Conservation (phyloP, 345 rosid genomes). For the Reutealis trisperma region DNA sequence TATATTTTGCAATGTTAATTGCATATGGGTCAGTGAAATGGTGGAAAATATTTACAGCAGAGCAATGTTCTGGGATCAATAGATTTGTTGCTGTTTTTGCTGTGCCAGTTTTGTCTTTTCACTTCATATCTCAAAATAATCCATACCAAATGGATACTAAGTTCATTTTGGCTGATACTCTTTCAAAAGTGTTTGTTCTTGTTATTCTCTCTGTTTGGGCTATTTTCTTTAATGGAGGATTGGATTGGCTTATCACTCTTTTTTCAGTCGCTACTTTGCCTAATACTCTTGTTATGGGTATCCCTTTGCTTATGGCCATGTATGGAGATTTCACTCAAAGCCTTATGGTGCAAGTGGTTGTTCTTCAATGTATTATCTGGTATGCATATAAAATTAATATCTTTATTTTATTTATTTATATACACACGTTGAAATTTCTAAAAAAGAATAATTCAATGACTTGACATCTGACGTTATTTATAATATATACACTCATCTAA, state of each 20-base stretch:
- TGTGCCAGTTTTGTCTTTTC: conserved; percentile 51
- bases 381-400: background rate
- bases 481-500: no score
- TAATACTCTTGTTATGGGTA: conserved; percentile 61
- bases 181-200: conserved; percentile 41
- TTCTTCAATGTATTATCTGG: conserved; percentile 56
- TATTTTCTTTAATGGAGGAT: conserved; percentile 30
- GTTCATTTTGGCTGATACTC: conserved; percentile 50
- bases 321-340: conserved; percentile 50
- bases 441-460: no score
- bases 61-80: conserved; percentile 57
- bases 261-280: conserved; percentile 54
- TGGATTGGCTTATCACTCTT: conserved; percentile 57
- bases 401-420: no score
- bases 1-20: conserved; percentile 39
- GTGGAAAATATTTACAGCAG: conserved; percentile 54
- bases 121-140: conserved; percentile 51
- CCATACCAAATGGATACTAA: conserved; percentile 53
- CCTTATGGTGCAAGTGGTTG: conserved; percentile 59
- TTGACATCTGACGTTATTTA: no score
- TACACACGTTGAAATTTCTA: no score
- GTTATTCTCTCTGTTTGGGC: conserved; percentile 33
- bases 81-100: conserved; percentile 52
- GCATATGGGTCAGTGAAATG: conserved; percentile 60
- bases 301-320: conserved; percentile 57